These are phyloP conservation scores for Sclerotinia sclerotiorum DNA, from an alignment of 2,329 filamentous ascomycete species.

Conservation along the genomic window DNA sequence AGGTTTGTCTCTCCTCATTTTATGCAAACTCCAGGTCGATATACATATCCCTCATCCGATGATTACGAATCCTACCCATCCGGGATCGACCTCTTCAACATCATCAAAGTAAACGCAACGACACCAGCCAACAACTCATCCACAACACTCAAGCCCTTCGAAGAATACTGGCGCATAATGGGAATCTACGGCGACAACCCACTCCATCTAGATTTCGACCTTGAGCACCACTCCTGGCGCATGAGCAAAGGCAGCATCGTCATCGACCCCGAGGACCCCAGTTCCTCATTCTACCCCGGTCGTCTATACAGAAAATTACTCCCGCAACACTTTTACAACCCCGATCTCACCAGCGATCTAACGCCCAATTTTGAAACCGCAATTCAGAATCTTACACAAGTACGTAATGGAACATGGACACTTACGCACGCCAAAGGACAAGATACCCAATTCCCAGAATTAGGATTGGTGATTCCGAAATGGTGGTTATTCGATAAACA, in stretches of 20 bases:
- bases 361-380: neutral
- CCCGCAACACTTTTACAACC: neutral
- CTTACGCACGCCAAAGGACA: neutral
- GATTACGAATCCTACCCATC: conserved; percentile 3
- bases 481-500: conserved; percentile 6
- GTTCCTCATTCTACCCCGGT: neutral
- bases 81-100: neutral
- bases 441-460: neutral
- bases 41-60: neutral
- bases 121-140: neutral
- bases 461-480: neutral
- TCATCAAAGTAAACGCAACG: neutral
- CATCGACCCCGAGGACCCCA: neutral
- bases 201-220: conserved; percentile 8
- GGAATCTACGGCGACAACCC: neutral
- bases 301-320: neutral
- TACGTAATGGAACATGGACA: conserved; percentile 11
- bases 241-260: neutral
- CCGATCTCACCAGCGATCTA: neutral
- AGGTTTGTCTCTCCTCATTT: too few relatives aligned
- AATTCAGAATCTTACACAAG: neutral
- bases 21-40: neutral
- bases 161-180: neutral
- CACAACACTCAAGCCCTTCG: neutral
- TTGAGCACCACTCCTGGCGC: conserved; percentile 5